Evolutionary conservation across 441 rosid genomes (phyloP), one percentile per base, ranked within the genome.

Genomic region (Geranium incanum): DNA sequence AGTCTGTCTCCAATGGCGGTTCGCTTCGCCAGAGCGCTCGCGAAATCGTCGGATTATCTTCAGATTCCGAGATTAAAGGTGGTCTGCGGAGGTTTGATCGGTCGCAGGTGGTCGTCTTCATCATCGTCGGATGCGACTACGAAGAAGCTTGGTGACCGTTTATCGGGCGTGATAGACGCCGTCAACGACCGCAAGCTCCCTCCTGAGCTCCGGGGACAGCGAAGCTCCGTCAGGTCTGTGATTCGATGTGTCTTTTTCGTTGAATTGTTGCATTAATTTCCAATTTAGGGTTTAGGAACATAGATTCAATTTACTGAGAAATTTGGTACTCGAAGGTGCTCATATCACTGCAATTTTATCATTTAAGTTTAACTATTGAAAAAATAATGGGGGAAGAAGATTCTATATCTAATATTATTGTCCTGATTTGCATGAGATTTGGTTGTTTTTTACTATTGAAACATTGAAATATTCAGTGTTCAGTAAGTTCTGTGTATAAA

Each of bases 121-220:
- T 86, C 87, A 0, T 78, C 85, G 0, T 78, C 84, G 3, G 75
- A 79, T 0, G 76, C 75, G 36, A 82, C 84, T 0, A 63, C 85
- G 72, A 85, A 85, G 81, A 88, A 86, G 78, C 75, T 64, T 1
- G 73, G 76, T 0, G 87, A 89, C 36, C 91, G 94, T 50, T 77
- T 88, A 0, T 91, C 97, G 0, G 66, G 85, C 5, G 90, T 82
- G 50, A 84, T 88, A 28, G 94, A 87, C 72, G 87, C 85, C 71
- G 87, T 84, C 64, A 86, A 93, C 60, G 94, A 89, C 77, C 88
- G 91, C 45, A 89, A 91, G 77, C 96, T 93, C 38, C 97, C 97
- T 7, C 90, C 96, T 2, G 96, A 91, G 72, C 87, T 93, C 78
- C 94, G 97, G 39, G 98, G 98, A 38, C 89, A 82, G n/a, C 91